Percentiles rank a stretch among this genome's conserved stretches.
Conservation (phyloP, 2,329 filamentous ascomycete genomes). For the Aspergillus sp. region DNA sequence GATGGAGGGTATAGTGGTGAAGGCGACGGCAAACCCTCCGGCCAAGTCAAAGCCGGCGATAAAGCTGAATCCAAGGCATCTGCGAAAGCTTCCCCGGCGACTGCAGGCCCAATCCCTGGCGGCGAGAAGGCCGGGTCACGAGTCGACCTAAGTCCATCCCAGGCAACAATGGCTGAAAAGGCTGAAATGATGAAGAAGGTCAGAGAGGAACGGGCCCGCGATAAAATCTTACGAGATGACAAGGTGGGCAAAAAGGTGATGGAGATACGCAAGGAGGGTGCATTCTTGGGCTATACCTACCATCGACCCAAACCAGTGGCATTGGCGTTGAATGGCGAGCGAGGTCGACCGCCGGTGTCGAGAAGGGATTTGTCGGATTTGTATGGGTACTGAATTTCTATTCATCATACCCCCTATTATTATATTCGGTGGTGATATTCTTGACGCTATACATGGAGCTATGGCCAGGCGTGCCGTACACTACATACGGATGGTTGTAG, state of each 20-base stretch:
- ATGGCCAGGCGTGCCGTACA: too few relatives aligned
- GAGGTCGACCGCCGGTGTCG: constrained; percentile 20
- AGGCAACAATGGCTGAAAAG: constrained; percentile 19
- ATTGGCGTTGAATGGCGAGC: constrained; percentile 26
- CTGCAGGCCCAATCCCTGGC: not conserved
- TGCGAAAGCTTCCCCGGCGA: not conserved
- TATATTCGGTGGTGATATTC: not conserved
- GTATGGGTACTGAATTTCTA: constrained; percentile 11
- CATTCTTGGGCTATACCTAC: constrained; percentile 88
- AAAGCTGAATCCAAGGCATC: too few relatives aligned
- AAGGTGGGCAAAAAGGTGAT: constrained; percentile 59
- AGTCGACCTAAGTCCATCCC: not conserved
- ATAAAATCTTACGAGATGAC: constrained; percentile 71
- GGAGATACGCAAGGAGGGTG: constrained; percentile 69
- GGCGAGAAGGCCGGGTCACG: not conserved
- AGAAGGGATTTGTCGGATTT: constrained; percentile 18
- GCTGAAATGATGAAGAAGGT: constrained; percentile 30
- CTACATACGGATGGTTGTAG: too few relatives aligned
- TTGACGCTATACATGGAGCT: too few relatives aligned
- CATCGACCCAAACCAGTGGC: constrained; percentile 38
- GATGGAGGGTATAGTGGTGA: constrained; percentile 59
- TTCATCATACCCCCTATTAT: not conserved
- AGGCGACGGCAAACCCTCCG: constrained; percentile 25
- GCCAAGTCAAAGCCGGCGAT: not conserved
- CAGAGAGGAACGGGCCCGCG: constrained; percentile 72